Percentiles rank a stretch among this genome's conserved stretches.
Evolutionary conservation across 2,329 filamentous ascomycete species (phyloP).

Genomic region (Lachnellula arida): DNA sequence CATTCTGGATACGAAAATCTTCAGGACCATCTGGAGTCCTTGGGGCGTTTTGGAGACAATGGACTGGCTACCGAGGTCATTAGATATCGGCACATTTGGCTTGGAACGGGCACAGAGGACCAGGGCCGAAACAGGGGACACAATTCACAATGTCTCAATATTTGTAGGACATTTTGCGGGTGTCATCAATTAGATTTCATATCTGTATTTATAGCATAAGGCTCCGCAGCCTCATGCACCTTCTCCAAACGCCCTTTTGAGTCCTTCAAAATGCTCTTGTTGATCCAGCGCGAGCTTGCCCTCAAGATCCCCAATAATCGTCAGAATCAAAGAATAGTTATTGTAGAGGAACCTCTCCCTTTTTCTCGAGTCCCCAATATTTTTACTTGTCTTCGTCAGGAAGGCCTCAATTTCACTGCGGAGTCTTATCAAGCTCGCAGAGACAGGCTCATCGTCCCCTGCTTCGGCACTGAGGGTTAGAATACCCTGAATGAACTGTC

Average conservation of each 20-base stretch:
- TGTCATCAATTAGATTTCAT: not conserved
- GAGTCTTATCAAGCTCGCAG: slow-evolving; percentile 71
- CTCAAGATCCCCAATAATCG: slow-evolving; percentile 75
- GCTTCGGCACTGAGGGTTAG: slow-evolving; percentile 80
- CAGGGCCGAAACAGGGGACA: too few species aligned
- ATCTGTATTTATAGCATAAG: not conserved
- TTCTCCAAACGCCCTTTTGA: slow-evolving; percentile 57
- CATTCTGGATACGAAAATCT: slow-evolving; percentile 60
- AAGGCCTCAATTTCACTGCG: slow-evolving; percentile 80
- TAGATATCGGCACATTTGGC: not conserved
- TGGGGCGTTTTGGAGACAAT: slow-evolving; percentile 26
- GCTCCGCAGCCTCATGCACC: slow-evolving; percentile 8
- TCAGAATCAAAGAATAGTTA: slow-evolving; percentile 91
- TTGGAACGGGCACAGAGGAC: not conserved
- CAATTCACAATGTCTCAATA: not conserved
- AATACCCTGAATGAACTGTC: slow-evolving; percentile 83
- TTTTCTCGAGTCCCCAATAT: slow-evolving; percentile 74
- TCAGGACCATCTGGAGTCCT: slow-evolving; percentile 18
- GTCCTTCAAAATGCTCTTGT: slow-evolving; percentile 65
- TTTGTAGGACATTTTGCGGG: not conserved
- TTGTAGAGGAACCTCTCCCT: slow-evolving; percentile 87
- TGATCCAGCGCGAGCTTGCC: slow-evolving; percentile 73
- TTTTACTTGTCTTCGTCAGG: slow-evolving; percentile 69
- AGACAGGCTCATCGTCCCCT: slow-evolving; percentile 89
- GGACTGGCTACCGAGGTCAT: slow-evolving; percentile 15